phyloP scores from a whole-genome alignment of 2,329 filamentous ascomycete genomes.

The Massarina eburnea region DNA sequence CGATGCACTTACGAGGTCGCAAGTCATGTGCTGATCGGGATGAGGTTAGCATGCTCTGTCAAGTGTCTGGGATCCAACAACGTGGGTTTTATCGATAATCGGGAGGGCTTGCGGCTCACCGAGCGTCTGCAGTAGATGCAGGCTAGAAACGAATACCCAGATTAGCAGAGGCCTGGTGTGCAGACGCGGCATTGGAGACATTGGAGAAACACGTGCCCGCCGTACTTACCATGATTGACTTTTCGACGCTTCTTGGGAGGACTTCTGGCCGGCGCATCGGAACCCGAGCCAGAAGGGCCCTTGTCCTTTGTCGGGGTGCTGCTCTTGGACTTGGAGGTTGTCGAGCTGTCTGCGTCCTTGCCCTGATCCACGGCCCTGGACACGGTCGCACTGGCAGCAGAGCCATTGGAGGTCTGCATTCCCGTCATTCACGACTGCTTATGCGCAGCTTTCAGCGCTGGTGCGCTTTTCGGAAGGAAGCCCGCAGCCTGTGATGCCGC shows the following conservation, averaged over 20 bases:
- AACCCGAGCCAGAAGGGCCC: constrained; percentile 27
- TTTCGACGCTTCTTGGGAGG: constrained; percentile 54
- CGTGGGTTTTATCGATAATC: constrained; percentile 23
- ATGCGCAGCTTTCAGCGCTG: constrained; percentile 32
- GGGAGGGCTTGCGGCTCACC: constrained; percentile 42
- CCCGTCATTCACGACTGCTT: constrained; percentile 42
- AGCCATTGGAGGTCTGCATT: constrained; percentile 42
- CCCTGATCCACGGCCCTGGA: constrained; percentile 31
- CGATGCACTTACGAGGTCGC: constrained; percentile 49
- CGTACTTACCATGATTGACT: constrained; percentile 53
- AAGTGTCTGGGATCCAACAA: constrained; percentile 21
- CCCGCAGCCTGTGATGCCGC: constrained; percentile 18
- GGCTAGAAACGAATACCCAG: constrained; percentile 34
- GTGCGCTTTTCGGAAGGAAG: constrained; percentile 24
- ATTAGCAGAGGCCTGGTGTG: constrained; percentile 40
- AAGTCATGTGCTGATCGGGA: constrained; percentile 53
- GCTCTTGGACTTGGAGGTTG: constrained; percentile 30
- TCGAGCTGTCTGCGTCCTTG: constrained; percentile 27
- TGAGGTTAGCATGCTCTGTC: constrained; percentile 37
- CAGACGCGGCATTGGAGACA: constrained; percentile 14
- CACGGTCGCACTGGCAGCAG: constrained; percentile 23
- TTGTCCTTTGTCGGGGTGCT: constrained; percentile 21
- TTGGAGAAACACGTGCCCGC: constrained; percentile 22
- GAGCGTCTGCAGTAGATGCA: constrained; percentile 58
- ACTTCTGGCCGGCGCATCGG: constrained; percentile 33